A percentile compares a stretch with the other conserved stretches of the same genome.
phyloP scores from a whole-genome alignment of 805 yeast species.

The Kazachstania taianensis region DNA sequence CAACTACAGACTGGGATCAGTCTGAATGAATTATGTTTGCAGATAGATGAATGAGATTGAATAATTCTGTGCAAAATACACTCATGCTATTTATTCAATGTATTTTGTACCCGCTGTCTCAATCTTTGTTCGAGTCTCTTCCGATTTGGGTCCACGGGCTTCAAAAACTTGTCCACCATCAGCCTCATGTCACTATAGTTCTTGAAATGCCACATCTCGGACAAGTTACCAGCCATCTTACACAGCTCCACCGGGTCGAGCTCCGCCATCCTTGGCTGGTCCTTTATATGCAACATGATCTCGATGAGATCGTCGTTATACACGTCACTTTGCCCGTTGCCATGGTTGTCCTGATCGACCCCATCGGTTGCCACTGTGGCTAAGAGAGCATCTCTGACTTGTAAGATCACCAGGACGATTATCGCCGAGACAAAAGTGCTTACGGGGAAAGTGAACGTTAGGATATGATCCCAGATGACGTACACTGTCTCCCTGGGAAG shows the following conservation, averaged over 20 bases:
- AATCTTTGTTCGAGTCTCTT: conserved; percentile 20
- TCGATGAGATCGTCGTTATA: conserved; percentile 26
- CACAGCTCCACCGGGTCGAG: conserved; percentile 20
- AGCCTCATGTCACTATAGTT: conserved; percentile 15
- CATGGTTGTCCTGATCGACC: neutral
- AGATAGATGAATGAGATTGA: neutral
- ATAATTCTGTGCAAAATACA: no score
- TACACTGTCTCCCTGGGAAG: conserved; percentile 16
- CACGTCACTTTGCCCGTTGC: conserved; percentile 8
- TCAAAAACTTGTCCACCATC: conserved; percentile 17
- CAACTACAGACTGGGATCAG: no score
- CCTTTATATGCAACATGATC: conserved; percentile 17
- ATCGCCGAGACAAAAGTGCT: conserved; percentile 17
- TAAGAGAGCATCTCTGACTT: neutral
- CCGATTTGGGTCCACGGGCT: conserved; percentile 18
- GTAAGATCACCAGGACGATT: conserved; percentile 17
- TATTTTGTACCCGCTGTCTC: conserved; percentile 17
- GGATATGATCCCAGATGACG: conserved; percentile 26
- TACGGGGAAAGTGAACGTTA: conserved; percentile 20
- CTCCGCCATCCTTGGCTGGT: conserved; percentile 5
- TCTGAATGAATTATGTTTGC: no score
- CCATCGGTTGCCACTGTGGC: neutral
- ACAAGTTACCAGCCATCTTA: conserved; percentile 19
- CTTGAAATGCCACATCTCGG: conserved; percentile 18
- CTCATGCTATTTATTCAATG: neutral